phyloP scores from a whole-genome alignment of 768 basidiomycete genomes.

The Leccinum rimulosum region DNA sequence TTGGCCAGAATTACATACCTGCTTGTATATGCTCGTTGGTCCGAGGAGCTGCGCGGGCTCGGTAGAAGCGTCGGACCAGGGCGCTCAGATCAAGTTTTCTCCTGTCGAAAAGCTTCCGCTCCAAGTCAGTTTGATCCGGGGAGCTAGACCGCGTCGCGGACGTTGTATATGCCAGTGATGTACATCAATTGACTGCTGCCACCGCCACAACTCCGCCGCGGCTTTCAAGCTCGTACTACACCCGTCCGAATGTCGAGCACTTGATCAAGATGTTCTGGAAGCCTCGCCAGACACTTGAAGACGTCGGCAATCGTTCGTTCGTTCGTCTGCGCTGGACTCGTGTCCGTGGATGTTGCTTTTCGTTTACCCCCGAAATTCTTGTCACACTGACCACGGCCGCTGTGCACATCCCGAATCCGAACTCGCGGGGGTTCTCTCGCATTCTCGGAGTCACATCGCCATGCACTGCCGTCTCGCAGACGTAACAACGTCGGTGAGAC shows the following conservation, averaged over 20 bases:
- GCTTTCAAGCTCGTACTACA: constrained; percentile 20
- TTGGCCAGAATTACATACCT: constrained; percentile 3
- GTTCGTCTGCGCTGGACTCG: constrained; percentile 39
- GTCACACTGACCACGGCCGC: constrained; percentile 56
- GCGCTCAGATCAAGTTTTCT: not conserved
- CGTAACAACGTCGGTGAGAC: constrained; percentile 31
- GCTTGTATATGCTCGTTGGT: not conserved
- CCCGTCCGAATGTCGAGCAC: constrained; percentile 42
- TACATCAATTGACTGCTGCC: not conserved
- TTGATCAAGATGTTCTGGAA: constrained; percentile 21
- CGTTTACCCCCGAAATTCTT: not conserved
- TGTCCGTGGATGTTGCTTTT: constrained; percentile 7
- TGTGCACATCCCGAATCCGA: constrained; percentile 53
- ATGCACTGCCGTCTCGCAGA: constrained; percentile 46
- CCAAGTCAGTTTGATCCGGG: not conserved
- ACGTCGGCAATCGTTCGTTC: constrained; percentile 46
- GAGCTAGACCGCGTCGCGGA: not conserved
- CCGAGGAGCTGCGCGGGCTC: not conserved
- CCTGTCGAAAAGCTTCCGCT: not conserved
- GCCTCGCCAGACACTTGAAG: constrained; percentile 44
- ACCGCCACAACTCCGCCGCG: not conserved
- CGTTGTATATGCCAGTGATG: not conserved
- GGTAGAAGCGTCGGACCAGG: constrained; percentile 1
- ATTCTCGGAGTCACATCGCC: constrained; percentile 59
- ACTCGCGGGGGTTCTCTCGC: constrained; percentile 49